Evolutionary conservation across 495 filamentous ascomycete genomes (phyloP).

Genomic region (Aspergillus carlsbadensis): DNA sequence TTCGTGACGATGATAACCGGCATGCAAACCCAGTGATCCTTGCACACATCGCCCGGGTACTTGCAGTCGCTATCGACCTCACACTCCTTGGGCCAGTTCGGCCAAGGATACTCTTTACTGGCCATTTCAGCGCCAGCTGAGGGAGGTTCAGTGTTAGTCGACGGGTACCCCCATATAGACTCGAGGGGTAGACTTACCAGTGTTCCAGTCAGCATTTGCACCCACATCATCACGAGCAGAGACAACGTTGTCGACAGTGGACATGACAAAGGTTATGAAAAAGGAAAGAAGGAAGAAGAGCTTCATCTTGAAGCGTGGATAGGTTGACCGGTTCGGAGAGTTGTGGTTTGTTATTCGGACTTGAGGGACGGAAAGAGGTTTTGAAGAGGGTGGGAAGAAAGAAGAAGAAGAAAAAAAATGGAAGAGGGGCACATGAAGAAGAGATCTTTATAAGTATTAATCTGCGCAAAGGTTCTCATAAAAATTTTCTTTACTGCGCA

Average conservation of each 20-base stretch:
- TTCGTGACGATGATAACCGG: not conserved
- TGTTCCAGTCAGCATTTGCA: not conserved
- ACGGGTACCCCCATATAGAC: not conserved
- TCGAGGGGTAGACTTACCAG: not conserved
- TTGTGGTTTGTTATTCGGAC: not conserved
- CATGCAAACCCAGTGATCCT: too few relatives aligned
- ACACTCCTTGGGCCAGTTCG: not conserved
- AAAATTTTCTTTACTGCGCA: too few relatives aligned
- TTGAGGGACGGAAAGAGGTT: not conserved
- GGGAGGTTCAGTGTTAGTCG: too few relatives aligned
- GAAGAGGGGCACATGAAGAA: not conserved
- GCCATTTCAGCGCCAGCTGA: too few relatives aligned
- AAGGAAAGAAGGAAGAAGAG: slow-evolving; percentile 1
- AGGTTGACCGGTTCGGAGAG: not conserved
- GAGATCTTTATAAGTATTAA: not conserved
- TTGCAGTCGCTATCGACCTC: not conserved
- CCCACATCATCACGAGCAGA: not conserved
- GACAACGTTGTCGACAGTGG: not conserved
- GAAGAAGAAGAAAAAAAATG: not conserved
- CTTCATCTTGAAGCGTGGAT: not conserved
- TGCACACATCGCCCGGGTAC: too few relatives aligned
- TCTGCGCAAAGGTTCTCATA: too few relatives aligned
- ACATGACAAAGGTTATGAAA: not conserved
- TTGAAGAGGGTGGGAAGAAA: slow-evolving; percentile 1
- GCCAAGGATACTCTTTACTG: not conserved